Evolutionary conservation across 768 basidiomycete species (phyloP), one percentile per base, ranked within the genome.

Genomic region (Xerocomellus amylosporus): DNA sequence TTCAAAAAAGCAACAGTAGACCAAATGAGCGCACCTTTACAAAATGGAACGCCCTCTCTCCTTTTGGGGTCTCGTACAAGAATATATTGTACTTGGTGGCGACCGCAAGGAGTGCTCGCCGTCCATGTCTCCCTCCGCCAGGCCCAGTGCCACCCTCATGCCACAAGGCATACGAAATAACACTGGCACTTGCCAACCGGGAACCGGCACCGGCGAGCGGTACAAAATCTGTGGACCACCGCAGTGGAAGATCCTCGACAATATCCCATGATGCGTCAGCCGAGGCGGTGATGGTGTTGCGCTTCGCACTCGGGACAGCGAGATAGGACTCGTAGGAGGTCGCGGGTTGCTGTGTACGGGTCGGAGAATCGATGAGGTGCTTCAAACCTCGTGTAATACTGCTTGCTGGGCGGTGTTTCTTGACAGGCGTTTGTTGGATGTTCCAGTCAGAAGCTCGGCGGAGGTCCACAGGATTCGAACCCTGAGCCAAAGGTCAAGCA

Each of bases 211-310:
- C 71, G 5, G 88, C 88, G n/a, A 93, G 78, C 0, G 88, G 85
- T 2, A 90, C 87, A 64, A 81, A 93, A 67, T 93, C 91, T 0
- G 86, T 87, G n/a, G 90, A 88, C 91, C 91, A 93, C 31, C 88
- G 81, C 42, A 92, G 63, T 2, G 89, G 87, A 9, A 88, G 71
- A 45, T 82, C 80, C 13, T 91, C 89, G 1, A 90, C 76, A 7
- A 90, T 64, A 66, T 92, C 90, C 90, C 89, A 86, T 30, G 73
- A 75, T 13, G 81, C 77, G 45, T 83, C 82, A 42, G 71, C 73
- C 10, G 77, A 71, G 31, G 75, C 61, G 26, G 72, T 64, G 61
- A 49, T 38, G 41, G 69, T 33, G 10, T 64, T 57, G 17, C 61
- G 55, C 37, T 59, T 71, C 10, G 53, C 43, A 41, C 48, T 69